phyloP scores from a whole-genome alignment of 768 basidiomycete genomes.

The Rhizopogon rudus region DNA sequence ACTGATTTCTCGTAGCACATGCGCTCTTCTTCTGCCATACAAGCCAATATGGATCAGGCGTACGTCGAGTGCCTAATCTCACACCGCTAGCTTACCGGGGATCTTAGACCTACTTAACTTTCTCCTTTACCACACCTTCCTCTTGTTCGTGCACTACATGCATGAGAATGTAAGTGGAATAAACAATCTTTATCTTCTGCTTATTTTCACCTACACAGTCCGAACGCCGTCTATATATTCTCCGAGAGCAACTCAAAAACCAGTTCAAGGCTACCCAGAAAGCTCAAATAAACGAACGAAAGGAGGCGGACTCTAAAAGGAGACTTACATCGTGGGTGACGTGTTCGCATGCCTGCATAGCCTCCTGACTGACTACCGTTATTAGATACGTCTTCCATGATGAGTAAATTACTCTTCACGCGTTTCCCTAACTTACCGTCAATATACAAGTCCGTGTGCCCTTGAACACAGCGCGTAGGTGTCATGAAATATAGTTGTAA shows the following conservation, averaged over 20 bases:
- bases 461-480: constrained; percentile 63
- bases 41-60: constrained; percentile 32
- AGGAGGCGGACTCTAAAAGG: constrained; percentile 75
- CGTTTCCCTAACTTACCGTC: constrained; percentile 10
- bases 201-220: constrained; percentile 17
- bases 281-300: constrained; percentile 73
- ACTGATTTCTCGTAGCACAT: constrained; percentile 19
- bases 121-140: constrained; percentile 72
- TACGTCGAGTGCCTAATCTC: constrained; percentile 16
- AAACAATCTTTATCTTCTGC: background rate
- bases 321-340: constrained; percentile 68
- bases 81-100: constrained; percentile 26
- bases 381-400: constrained; percentile 74
- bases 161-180: constrained; percentile 47
- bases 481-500: constrained; percentile 1
- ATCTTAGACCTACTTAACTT: constrained; percentile 53
- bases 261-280: constrained; percentile 65
- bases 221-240: constrained; percentile 61
- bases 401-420: constrained; percentile 32
- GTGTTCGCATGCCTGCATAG: constrained; percentile 15
- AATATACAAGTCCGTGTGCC: constrained; percentile 71
- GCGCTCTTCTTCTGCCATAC: constrained; percentile 34
- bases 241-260: constrained; percentile 72
- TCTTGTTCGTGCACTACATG: constrained; percentile 73
- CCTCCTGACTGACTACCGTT: constrained; percentile 1